Evolutionary conservation across 2,329 filamentous ascomycete species (phyloP), one percentile per base, ranked within the genome.

Genomic region (Pseudogymnoascus sp.): DNA sequence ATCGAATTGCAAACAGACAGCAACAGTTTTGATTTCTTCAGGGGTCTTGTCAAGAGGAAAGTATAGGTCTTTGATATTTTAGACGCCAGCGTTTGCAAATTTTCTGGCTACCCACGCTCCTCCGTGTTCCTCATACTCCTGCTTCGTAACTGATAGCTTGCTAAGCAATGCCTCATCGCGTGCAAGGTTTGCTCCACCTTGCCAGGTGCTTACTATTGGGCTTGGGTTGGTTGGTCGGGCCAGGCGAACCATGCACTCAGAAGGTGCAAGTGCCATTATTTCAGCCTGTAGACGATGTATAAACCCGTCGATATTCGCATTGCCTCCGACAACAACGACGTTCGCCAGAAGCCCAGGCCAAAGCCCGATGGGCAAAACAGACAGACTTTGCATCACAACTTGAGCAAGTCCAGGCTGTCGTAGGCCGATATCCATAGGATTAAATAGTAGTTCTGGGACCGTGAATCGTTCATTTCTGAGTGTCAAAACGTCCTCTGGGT

Each of bases 1-100:
- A 93, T 89, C 83, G 85, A 88, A 69, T 76, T 99, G 76, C 92
- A 97, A 79, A 97, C 92, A 74, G 94, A 99, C 75, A 91, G 92
- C 73, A 99, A 99, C 72, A 97, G 92, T 74, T 99, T 99, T 78
- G 94, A 99, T 76, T 99, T 96, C 74, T 96, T 96, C 77, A 90
- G 84, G 72, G 94, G 94, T 0, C 72, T 99, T 70, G 78, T 99
- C 18, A 91, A 85, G 78, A 84, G 88, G 70, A 97, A 96, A 5
- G 50, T 56, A 56, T 56, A 56, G 28, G 50, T 31, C n/a, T 31
- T 53, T 56, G 25, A 56, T 56, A 56, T 56, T 56, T 56, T 56
- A 56, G 50, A 56, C 25, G 28, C 50, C 50, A 56, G 50, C 18
- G n/a, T 56, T 56, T 56, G 50, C 78, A 72, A 96, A 94, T 71